Evolutionary conservation across 2,329 filamentous ascomycete species (phyloP), one percentile per base, ranked within the genome.

Genomic region (Fusarium sp.): DNA sequence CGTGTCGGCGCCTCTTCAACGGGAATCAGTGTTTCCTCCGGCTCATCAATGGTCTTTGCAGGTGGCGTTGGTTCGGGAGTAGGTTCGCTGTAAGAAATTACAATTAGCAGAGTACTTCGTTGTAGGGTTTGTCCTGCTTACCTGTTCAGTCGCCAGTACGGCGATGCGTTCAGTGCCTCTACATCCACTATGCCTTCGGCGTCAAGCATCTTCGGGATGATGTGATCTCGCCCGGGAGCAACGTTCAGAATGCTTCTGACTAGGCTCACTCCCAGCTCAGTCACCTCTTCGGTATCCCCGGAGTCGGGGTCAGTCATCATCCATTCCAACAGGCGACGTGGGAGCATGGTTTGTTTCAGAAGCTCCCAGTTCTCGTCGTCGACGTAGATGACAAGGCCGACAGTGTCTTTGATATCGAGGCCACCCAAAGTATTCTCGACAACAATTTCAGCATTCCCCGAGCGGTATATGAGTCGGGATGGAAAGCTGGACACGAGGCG

Each of bases 261-360:
- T 0, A 78, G 52, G 42, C 75, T 72, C 2, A 77, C 65, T 0
- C 75, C 74, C 13, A 69, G 60, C 60, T 78, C 75, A 4, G 68
- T 27, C 3, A 75, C 68, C 7, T 47, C 20, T 14, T 60, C 65
- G 4, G n/a, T 45, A 3, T 56, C 5, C 3, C 63, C 59, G 9
- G 74, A 65, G 10, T 66, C 66, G 6, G 75, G 75, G 8, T 77
- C 63, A 1, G 71, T 73, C 76, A 78, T 78, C 18, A 78, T 66
- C 76, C 76, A 78, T 50, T 77, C 75, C 29, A 78, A 20, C n/a
- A 78, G 58, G 11, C 72, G 66, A 36, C 70, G 74, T 8, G 76
- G 76, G 5, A 78, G 66, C 22, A 62, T 50, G 14, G 69, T 70
- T 25, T 71, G 66, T 59, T 68, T 73, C 14, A 69, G 50, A 10